A percentile compares a stretch with the other conserved stretches of the same genome.
Conservation (phyloP, 306 rosid species). For the Quercus bicolor region DNA sequence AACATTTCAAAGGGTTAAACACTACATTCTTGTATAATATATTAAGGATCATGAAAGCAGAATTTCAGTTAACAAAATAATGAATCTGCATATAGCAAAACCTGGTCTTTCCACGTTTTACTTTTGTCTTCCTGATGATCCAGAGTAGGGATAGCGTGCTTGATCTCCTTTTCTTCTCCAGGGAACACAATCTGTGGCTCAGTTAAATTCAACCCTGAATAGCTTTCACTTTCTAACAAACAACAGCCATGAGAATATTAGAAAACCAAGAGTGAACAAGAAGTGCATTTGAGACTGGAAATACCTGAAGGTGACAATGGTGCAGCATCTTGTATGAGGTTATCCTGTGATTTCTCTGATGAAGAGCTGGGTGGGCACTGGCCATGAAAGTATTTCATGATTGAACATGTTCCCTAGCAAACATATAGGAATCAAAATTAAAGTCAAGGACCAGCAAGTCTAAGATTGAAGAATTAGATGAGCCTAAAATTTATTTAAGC, state of each 20-base stretch:
- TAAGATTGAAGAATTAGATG: conserved; percentile 8
- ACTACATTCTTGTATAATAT: neutral
- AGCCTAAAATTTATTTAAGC: neutral
- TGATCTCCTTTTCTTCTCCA: conserved; percentile 38
- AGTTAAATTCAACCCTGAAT: conserved; percentile 34
- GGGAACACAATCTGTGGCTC: conserved; percentile 37
- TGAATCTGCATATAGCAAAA: conserved; percentile 11
- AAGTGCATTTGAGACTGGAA: conserved; percentile 16
- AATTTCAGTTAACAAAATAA: conserved; percentile 1
- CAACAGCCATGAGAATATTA: conserved; percentile 15
- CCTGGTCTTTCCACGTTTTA: conserved; percentile 27
- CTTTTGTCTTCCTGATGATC: conserved; percentile 48
- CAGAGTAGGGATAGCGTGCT: conserved; percentile 26
- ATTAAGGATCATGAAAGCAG: neutral
- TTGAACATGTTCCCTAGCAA: conserved; percentile 73
- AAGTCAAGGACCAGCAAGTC: neutral
- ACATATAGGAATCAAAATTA: conserved; percentile 14
- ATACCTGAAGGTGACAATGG: conserved; percentile 63
- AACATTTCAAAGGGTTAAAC: neutral
- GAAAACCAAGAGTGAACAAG: neutral
- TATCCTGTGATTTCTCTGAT: conserved; percentile 38
- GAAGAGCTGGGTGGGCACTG: conserved; percentile 34
- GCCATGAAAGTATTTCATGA: conserved; percentile 73
- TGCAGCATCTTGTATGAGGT: conserved; percentile 41
- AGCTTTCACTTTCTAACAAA: conserved; percentile 47